Base-by-base conservation (phyloP, 352 stramenopile species). In the Globisporangium megalacanthum region DNA sequence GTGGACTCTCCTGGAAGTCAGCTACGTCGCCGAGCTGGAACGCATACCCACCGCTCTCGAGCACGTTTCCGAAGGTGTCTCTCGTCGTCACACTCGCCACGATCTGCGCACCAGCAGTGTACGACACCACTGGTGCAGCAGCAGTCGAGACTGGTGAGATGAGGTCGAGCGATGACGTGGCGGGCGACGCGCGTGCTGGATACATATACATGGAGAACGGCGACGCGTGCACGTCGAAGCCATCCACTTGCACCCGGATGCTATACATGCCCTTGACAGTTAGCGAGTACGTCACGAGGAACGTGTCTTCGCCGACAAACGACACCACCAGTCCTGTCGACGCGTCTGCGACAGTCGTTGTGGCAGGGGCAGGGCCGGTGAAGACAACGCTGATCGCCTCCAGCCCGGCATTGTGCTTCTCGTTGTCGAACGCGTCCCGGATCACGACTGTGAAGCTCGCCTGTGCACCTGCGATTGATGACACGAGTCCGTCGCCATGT, bases 201-300 rank as follows among this genome's bases (percentile, higher is more conserved):
- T 84, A 80, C 10, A 62, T 73, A 61, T 86, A 86, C 54, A 89
- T 72, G 0, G 62, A 69, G 49, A 89, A 89, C 22, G 79, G 79
- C 46, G 71, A 86, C 10, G 57, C 68, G 10, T 53, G 15, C 19
- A 89, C 62, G 3, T 64, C 62, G 8, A 77, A 66, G 6, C 61
- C 54, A 59, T 86, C 61, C 13, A 88, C 73, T 1, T 61, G 53
- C 10, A 88, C 73, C 2, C 69, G 61, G 36, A 88, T 66, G 3
- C 57, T 69, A 62, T 86, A 88, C 0, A 47, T 45, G 0, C 79
- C 79, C 50, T 85, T 88, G 8, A 48, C 14, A 5, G 58, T 52
- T 19, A 88, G 39, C 4, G 47, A 63, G 36, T 89, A 89, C 6
- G 60, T 66, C 15, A 88, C 71, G 6, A 60, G 4, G 50, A 73